phyloP scores from a whole-genome alignment of 140 eudicot species.

The Bidens hawaiensis region DNA sequence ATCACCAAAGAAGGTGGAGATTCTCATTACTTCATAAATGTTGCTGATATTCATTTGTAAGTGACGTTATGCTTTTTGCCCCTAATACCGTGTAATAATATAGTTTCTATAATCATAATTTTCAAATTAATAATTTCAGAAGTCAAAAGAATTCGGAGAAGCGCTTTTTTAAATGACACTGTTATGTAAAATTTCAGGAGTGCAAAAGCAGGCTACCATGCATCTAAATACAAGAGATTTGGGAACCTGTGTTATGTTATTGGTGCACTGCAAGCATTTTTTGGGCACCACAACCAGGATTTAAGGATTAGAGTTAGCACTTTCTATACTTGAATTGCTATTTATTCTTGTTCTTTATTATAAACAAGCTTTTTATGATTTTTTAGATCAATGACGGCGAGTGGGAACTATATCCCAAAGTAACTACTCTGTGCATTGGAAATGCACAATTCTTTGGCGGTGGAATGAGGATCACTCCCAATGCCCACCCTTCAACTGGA shows the following conservation, averaged over 20 bases:
- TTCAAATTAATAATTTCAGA: background rate
- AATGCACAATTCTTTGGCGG: slow-evolving; percentile 98
- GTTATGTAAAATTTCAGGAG: slow-evolving; percentile 51
- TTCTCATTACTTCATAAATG: slow-evolving; percentile 84
- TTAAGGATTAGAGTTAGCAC: slow-evolving; percentile 64
- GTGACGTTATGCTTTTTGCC: slow-evolving; percentile 19
- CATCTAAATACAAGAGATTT: slow-evolving; percentile 88
- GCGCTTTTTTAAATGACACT: background rate
- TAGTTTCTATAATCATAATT: background rate
- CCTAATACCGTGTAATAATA: background rate
- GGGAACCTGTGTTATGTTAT: slow-evolving; percentile 91
- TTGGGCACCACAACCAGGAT: slow-evolving; percentile 72
- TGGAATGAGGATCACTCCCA: slow-evolving; percentile 97
- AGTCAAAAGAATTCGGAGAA: background rate
- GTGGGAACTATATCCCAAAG: slow-evolving; percentile 82
- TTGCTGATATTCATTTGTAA: slow-evolving; percentile 95
- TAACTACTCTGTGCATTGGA: slow-evolving; percentile 91
- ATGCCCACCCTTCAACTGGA: slow-evolving; percentile 85
- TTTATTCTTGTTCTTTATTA: background rate
- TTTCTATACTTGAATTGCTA: background rate
- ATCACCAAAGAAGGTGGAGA: slow-evolving; percentile 60
- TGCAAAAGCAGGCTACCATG: slow-evolving; percentile 96
- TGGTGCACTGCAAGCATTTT: slow-evolving; percentile 88
- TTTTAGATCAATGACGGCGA: slow-evolving; percentile 83
- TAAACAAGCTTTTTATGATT: background rate